Evolutionary conservation across 352 stramenopile genomes (phyloP).

Genomic region (Globisporangium mamillatum): DNA sequence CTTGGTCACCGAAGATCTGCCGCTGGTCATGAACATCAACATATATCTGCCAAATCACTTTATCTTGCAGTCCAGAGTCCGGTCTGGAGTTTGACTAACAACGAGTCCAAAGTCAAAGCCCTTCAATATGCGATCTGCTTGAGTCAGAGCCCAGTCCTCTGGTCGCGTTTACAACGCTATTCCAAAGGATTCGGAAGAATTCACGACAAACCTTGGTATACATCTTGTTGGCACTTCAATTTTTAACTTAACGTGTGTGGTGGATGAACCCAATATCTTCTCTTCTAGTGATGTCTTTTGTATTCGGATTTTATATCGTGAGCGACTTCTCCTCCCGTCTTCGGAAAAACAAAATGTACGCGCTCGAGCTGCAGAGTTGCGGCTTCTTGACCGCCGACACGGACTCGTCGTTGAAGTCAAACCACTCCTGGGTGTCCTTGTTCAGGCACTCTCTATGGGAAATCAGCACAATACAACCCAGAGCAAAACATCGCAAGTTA

Average conservation of each 20-base stretch:
- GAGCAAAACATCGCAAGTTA: background rate
- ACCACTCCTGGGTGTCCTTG: slow-evolving; percentile 67
- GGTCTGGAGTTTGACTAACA: no score
- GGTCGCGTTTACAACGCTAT: no score
- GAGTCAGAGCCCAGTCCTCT: no score
- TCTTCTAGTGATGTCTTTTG: no score
- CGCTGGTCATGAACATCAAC: slow-evolving; percentile 22
- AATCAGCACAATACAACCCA: background rate
- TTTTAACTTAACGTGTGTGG: no score
- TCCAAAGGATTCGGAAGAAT: no score
- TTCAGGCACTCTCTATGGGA: slow-evolving; percentile 60
- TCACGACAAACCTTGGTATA: no score
- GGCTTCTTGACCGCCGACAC: slow-evolving; percentile 70
- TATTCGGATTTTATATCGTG: slow-evolving; percentile 29
- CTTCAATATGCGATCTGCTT: no score
- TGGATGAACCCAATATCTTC: no score
- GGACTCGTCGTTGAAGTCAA: slow-evolving; percentile 74
- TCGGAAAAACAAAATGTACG: slow-evolving; percentile 83
- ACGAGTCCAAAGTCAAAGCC: no score
- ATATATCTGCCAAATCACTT: slow-evolving; percentile 22
- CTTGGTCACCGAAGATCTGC: slow-evolving; percentile 18
- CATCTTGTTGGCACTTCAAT: no score
- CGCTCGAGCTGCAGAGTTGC: slow-evolving; percentile 53
- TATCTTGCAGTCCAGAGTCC: no score
- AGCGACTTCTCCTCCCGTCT: slow-evolving; percentile 54